Base-by-base conservation (phyloP, 805 yeast species). In the Teunomyces cretensis region DNA sequence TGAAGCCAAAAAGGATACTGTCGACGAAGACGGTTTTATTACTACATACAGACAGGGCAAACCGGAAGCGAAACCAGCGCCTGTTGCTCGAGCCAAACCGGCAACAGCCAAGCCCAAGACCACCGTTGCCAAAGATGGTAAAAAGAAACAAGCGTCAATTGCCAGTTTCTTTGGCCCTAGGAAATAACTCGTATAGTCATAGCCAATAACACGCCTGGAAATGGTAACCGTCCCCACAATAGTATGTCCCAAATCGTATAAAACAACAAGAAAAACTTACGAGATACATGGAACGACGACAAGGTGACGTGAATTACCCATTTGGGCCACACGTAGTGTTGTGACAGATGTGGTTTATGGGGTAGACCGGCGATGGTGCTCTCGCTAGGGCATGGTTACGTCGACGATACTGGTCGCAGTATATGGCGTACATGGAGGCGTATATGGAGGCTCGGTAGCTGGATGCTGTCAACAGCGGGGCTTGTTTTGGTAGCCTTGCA, bases 11-110 rank as follows among this genome's bases (percentile, higher is more conserved):
- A 26, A 43, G 15, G 47, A 49, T 15, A 43, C 52, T 6, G 64
- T 68, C 17, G 83, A 78, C 49, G 81, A 75, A 31, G 83, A 78
- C 43, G 83, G 83, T 0, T 79, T 70, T 52, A 60, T 75, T 16
- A 72, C 76, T 0, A 71, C 79, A 2, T 62, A 58, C 39, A 60
- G 61, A 30, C 60, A 59, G 53, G 55, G 51, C 33, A 36, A 54
- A 42, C 26, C 57, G 52, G 16, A 54, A 48, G 39, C 47, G 41
- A 30, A 49, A 43, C 40, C 46, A 45, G 45, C 6, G 46, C 49
- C 40, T 6, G 14, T 32, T 13, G 9, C 39, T 35, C 39, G 28
- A 19, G 55, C 52, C 33, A 48, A 61, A 14, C n/a, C 46, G 7
- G n/a, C 39, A 9, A 16, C 44, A n/a, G 28, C 43, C 17, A 16